Evolutionary conservation across 805 yeast species (phyloP), one percentile per base, ranked within the genome.

Genomic region (Kuraishia capsulata): DNA sequence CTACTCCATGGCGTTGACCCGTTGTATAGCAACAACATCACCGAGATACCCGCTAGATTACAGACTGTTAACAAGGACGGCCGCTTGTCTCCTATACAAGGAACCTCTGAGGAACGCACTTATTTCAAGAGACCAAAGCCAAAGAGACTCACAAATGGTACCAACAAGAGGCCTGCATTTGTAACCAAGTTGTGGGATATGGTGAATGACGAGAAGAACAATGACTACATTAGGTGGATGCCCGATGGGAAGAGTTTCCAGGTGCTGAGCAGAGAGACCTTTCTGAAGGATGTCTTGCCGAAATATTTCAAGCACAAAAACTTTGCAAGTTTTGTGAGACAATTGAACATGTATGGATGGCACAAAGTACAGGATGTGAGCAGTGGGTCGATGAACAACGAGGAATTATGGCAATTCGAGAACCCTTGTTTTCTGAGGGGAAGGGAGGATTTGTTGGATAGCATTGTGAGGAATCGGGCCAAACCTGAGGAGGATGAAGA

Each of bases 301-400:
- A 79, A 80, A 52, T 92, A 87, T 62, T 92, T 89, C 69, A 92
- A 92, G 58, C 98, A 92, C 61, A 81, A 85, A 43, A 90, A 92
- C 56, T 89, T 92, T 62, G 94, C 97, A 17, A 80, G 92, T 24
- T 92, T 92, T 69, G 97, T 92, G 13, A 76, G 98, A 44, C 98
- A 90, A 56, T 69, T 90, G 51, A 90, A 90, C 61, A 90, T 92
- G 98, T 92, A 92, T 56, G 98, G 98, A 9, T 92, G 97, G 96
- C 97, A 89, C 64, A 92, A 92, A 61, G 92, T 92, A 3, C 98
- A 92, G 60, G 97, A 92, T 59, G 77, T 89, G 18, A 83, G 64
- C 41, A 72, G 82, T 20, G 97, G 94, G 2, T 72, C 89, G 4
- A 61, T 78, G 42, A 69, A 72, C 40, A 61, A 62, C 31, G 96